These are phyloP conservation scores for Microcyclospora pomicola DNA, from an alignment of 2,329 filamentous ascomycete genomes.

Conservation along the genomic window DNA sequence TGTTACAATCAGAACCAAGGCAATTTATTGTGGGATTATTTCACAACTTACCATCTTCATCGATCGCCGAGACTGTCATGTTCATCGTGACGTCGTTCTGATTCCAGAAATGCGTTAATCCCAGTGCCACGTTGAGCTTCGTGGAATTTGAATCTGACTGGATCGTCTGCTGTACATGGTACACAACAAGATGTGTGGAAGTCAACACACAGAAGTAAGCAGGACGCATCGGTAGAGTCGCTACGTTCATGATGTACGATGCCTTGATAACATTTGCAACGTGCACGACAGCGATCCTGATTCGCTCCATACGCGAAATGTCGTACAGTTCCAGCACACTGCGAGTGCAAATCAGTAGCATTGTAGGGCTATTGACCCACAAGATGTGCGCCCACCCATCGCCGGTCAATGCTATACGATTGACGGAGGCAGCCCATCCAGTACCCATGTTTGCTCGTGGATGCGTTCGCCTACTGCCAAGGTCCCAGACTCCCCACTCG, in stretches of 20 bases:
- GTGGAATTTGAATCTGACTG: slow-evolving; percentile 8
- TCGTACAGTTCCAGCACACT: slow-evolving; percentile 23
- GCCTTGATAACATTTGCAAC: slow-evolving; percentile 16
- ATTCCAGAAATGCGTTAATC: slow-evolving; percentile 42
- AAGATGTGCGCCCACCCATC: slow-evolving; percentile 39
- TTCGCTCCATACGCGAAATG: slow-evolving; percentile 12
- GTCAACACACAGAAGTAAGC: slow-evolving; percentile 48
- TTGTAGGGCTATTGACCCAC: slow-evolving; percentile 35
- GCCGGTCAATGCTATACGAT: slow-evolving; percentile 13
- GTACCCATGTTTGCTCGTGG: slow-evolving; percentile 1
- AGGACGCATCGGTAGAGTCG: slow-evolving; percentile 32
- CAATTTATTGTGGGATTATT: slow-evolving; percentile 16
- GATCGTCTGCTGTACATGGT: slow-evolving; percentile 12
- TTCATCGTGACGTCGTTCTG: slow-evolving; percentile 39
- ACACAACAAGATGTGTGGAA: slow-evolving; percentile 33
- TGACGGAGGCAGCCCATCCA: not conserved
- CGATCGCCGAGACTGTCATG: slow-evolving; percentile 14
- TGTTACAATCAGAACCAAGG: slow-evolving; percentile 11
- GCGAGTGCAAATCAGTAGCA: slow-evolving; percentile 41
- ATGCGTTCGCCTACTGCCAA: slow-evolving; percentile 20
- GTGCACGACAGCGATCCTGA: slow-evolving; percentile 14
- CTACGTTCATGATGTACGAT: slow-evolving; percentile 45
- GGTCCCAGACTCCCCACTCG: slow-evolving; percentile 55
- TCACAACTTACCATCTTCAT: slow-evolving; percentile 21
- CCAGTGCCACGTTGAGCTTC: slow-evolving; percentile 25